Evolutionary conservation across 2,329 filamentous ascomycete species (phyloP).

Genomic region (Dendrostoma leiphaemia): DNA sequence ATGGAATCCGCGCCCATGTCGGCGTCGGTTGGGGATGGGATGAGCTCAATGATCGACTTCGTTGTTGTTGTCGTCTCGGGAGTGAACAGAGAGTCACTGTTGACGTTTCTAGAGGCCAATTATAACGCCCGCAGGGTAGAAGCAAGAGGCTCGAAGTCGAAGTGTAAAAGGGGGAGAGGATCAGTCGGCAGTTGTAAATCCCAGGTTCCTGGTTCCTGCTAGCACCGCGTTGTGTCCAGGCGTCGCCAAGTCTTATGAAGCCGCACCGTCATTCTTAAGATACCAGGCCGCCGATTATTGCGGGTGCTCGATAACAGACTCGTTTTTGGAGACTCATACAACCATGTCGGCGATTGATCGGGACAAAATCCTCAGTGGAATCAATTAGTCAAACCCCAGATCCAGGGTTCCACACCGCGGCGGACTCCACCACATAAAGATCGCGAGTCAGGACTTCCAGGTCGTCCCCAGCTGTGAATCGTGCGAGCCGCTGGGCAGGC

Average conservation of each 20-base stretch:
- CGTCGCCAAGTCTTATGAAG: background rate
- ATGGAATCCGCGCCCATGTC: constrained; percentile 3
- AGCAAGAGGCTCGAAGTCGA: no score
- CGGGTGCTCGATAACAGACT: constrained; percentile 4
- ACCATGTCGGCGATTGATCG: background rate
- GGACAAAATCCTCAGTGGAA: background rate
- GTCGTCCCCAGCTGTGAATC: background rate
- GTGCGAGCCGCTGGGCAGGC: no score
- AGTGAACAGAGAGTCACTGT: no score
- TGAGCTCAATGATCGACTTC: no score
- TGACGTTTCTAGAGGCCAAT: no score
- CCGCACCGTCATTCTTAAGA: background rate
- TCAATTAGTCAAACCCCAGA: constrained; percentile 5
- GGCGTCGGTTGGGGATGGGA: background rate
- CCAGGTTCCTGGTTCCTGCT: no score
- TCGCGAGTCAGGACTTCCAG: background rate
- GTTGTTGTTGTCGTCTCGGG: no score
- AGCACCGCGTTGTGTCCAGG: no score
- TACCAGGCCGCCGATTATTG: no score
- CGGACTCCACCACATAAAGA: background rate
- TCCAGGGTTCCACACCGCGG: background rate
- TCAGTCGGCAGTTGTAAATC: no score
- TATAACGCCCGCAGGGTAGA: no score
- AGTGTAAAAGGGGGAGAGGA: no score
- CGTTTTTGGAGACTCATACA: background rate